phyloP scores from a whole-genome alignment of 2,329 filamentous ascomycete species.

The Leptographium radiaticola region DNA sequence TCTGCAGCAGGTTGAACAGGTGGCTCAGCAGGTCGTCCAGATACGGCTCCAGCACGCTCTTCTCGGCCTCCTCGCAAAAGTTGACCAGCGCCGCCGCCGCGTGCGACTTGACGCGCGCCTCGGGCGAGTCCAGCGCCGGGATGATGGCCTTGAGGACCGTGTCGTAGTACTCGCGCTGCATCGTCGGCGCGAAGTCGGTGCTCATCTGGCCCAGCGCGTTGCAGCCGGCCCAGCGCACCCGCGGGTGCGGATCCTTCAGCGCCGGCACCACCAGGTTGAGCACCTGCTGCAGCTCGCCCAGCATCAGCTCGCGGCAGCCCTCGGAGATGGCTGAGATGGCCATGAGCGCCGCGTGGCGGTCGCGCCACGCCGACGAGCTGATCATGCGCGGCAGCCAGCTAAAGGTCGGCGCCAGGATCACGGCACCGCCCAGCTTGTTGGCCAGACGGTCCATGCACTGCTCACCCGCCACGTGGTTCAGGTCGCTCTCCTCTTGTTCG shows the following conservation, averaged over 20 bases:
- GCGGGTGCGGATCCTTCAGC: conserved; percentile 77
- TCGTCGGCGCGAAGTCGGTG: conserved; percentile 93
- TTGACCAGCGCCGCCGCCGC: conserved; percentile 96
- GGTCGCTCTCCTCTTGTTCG: conserved; percentile 89
- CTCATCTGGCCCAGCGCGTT: conserved; percentile 99
- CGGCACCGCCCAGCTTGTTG: conserved; percentile 90
- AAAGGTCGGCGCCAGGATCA: conserved; percentile 88
- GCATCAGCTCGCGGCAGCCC: conserved; percentile 90
- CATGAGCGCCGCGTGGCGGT: conserved; percentile 94
- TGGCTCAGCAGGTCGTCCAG: conserved; percentile 76
- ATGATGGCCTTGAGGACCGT: conserved; percentile 82
- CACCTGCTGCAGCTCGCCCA: conserved; percentile 86
- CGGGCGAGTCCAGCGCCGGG: conserved; percentile 76
- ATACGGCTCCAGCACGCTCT: conserved; percentile 81
- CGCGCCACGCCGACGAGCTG: conserved; percentile 85
- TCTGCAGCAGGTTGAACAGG: conserved; percentile 77
- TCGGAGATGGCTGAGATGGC: conserved; percentile 97
- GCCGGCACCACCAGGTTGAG: conserved; percentile 89
- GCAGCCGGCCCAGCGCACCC: conserved; percentile 93
- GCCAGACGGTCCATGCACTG: conserved; percentile 97
- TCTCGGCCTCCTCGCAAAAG: conserved; percentile 97
- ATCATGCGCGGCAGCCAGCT: conserved; percentile 97
- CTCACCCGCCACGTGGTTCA: conserved; percentile 94
- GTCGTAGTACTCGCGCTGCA: conserved; percentile 93
- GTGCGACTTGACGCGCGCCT: conserved; percentile 91